Evolutionary conservation across 305 asterid genomes (phyloP), one percentile per base, ranked within the genome.

Genomic region (Solanum hybrid): DNA sequence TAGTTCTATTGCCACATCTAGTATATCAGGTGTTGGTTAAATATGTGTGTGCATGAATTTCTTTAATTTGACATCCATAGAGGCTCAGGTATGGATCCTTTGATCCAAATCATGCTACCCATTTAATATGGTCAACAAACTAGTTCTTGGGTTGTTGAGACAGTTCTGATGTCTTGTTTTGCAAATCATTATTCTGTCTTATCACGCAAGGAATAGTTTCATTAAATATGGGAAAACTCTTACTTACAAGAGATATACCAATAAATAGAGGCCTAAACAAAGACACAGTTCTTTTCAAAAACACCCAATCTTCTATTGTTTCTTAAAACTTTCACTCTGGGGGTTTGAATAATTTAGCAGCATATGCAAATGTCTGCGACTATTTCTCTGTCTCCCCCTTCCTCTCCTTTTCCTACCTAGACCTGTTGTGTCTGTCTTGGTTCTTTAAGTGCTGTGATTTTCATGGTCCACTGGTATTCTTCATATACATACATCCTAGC

Each of bases 401-500:
- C 26, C 35, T 3, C 36, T 5, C 36, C 37, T 42, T 46, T 17
- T 10, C 73, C 40, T 10, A 82, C n/a, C 4, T 51, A 84, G 75
- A 84, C 87, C 38, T 46, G 29, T 29, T 84, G 69, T 84, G 42
- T 46, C 40, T 5, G 73, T 84, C 40, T 51, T 84, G n/a, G 75
- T 42, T 29, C 77, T 64, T 75, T 8, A 27, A 37, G 72, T 75
- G 32, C 86, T 76, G 20, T 36, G 7, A 73, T 32, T 56, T 84
- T 12, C 38, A 40, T 3, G 2, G 20, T 31, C 27, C 73, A 84
- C 29, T 51, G 31, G 60, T 84, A 29, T 84, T 51, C 86, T 51
- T 17, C 32, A 56, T 81, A 84, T 60, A 20, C 75, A 87, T 24
- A 29, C n/a, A 35, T 88, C 89, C 75, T 24, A 86, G 88, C 94